Evolutionary conservation across 2,329 filamentous ascomycete species (phyloP), one percentile per base, ranked within the genome.

Genomic region (Microascus cirrosus): DNA sequence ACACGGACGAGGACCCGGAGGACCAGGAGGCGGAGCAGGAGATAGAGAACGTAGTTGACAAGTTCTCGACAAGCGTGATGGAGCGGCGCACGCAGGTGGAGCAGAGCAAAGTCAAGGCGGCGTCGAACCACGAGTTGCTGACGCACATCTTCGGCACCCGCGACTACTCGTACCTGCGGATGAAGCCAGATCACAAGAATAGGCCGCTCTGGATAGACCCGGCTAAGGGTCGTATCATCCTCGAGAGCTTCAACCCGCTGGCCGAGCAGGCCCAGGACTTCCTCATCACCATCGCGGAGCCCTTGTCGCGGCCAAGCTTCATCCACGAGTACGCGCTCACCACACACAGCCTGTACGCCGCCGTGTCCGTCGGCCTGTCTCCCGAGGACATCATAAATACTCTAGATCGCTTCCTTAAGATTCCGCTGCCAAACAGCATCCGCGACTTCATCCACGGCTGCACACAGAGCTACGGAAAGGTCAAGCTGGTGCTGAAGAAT

Each of bases 191-290:
- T 70, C 91, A 95, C 74, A 83, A 86, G 62, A 90, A 92, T 67
- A 86, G 94, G 18, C 94, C 94, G 18, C 79, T 97, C 60, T 97
- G 91, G 90, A 94, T 99, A 64, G 91, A 96, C 69, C 89, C 91
- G 2, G 77, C 86, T 53, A 89, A 88, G 68, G 91, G 89, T 39
- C 85, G 87, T 62, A 94, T 97, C 67, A 94, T 95, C 34, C 78
- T 97, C 51, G 93, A 99, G 76, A 95, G 91, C 65, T 97, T 96
- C 74, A 93, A 89, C 56, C 89, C 92, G 2, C 77, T 94, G 59
- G 91, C 93, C 59, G 82, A 87, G 59, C 87, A 92, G 66, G 93
- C 90, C 0, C 91, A 96, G 68, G 91, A 96, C 69, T 96, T 99
- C 69, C 77, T 99, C 60, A 96, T 95, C 65, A 96, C 94, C 53